A percentile compares a stretch with the other conserved stretches of the same genome.
phyloP scores from a whole-genome alignment of 352 stramenopile genomes.

The Globisporangium recalcitrans region DNA sequence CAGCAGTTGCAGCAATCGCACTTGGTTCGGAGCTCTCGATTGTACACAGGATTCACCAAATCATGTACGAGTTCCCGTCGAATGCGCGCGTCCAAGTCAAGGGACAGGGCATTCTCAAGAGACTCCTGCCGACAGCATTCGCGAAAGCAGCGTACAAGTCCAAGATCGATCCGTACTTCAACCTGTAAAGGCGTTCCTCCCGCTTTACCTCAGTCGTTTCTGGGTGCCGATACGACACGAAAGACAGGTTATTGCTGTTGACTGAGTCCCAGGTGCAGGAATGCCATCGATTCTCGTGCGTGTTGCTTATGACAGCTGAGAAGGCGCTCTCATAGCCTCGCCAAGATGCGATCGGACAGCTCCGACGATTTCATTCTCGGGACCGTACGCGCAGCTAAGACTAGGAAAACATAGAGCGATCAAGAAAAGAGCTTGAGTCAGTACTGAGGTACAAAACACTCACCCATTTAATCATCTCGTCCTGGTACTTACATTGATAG shows the following conservation, averaged over 20 bases:
- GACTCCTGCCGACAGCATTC: conserved; percentile 60
- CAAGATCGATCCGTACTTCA: conserved; percentile 72
- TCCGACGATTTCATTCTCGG: conserved; percentile 6
- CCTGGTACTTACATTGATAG: conserved; percentile 28
- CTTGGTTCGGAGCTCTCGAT: conserved; percentile 47
- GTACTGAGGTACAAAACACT: no score
- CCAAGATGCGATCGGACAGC: conserved; percentile 7
- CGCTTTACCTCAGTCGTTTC: no score
- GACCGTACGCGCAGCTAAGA: conserved; percentile 9
- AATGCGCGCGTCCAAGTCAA: conserved; percentile 62
- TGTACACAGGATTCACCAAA: conserved; percentile 53
- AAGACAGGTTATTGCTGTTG: no score
- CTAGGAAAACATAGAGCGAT: neutral
- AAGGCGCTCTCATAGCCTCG: neutral
- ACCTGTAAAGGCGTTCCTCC: no score
- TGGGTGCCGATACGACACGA: no score
- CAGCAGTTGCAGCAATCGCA: conserved; percentile 39
- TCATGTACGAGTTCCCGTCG: conserved; percentile 55
- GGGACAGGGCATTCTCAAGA: conserved; percentile 39
- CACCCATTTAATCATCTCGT: neutral
- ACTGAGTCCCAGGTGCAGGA: no score
- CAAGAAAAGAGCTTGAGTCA: no score
- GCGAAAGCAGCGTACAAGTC: conserved; percentile 65
- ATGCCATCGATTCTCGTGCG: neutral
- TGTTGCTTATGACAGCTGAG: neutral